Evolutionary conservation across 495 filamentous ascomycete species (phyloP), one percentile per base, ranked within the genome.

Genomic region (Aspergillus panamensis): DNA sequence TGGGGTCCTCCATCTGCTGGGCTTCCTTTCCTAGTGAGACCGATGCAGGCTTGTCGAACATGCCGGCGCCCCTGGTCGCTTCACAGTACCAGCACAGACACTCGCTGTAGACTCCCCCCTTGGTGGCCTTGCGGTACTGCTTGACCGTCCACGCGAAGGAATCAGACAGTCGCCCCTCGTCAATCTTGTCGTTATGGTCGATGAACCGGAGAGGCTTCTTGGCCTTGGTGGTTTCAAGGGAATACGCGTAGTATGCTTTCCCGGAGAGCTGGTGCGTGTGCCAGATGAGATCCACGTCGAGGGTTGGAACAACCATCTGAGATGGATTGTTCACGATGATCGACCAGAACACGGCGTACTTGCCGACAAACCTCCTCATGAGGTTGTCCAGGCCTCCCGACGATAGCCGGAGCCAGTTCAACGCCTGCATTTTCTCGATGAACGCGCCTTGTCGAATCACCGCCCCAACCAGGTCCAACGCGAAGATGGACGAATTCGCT

Each of bases 61-160:
- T 4, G 29, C 80, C 39, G 78, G 74, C 17, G 13, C 6, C 37
- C 6, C 51, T 60, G 86, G 81, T 8, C 17, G 86, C 82, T 76
- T 93, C 90, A 72, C 91, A 96, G 66, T 90, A 92, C 90, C 91
- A 95, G 70, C 91, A 96, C 1, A 87, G 89, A 61, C 91, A 95
- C 66, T 89, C 86, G 37, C 81, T 86, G 71, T 93, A 95, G 33
- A 87, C 77, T 48, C 84, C 81, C 4, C 75, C 72, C 62, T 77
- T 84, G 10, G 69, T 73, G 47, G 50, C 62, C 37, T 84, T 80
- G 64, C 87, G 80, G 64, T 90, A 95, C n/a, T 66, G 72, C 62
- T 85, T 86, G 64, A 77, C 82, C 0, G 91, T 96, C 85, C 87
- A 90, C 62, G 83, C 84, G 61, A 93, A 92, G 37, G 77, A 75